Evolutionary conservation across 192 early-diverging fungal species (phyloP).

Genomic region (Podila horticola): DNA sequence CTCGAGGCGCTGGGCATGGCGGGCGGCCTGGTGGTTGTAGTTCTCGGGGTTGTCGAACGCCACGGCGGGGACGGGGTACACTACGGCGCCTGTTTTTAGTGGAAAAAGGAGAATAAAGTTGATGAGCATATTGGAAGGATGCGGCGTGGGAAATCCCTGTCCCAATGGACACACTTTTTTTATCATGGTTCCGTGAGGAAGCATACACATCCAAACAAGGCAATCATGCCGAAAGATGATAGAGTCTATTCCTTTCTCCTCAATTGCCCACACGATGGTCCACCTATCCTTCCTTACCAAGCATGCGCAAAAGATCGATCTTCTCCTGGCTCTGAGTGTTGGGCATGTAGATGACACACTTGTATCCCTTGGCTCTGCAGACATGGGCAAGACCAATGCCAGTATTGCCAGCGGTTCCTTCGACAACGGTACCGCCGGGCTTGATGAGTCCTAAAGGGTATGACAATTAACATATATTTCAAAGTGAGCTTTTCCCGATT

Average conservation of each 20-base stretch:
- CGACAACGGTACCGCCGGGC: slow-evolving; percentile 90
- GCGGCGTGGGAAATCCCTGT: not conserved
- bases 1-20: slow-evolving; percentile 78
- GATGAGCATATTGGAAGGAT: not conserved
- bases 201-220: slow-evolving; percentile 8
- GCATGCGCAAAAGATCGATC: slow-evolving; percentile 91
- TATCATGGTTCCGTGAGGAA: not conserved
- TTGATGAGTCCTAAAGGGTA: slow-evolving; percentile 71
- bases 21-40: slow-evolving; percentile 93
- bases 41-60: slow-evolving; percentile 92
- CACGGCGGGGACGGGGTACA: slow-evolving; percentile 92
- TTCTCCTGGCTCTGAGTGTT: slow-evolving; percentile 96
- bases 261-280: not conserved
- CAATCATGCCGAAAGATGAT: not conserved
- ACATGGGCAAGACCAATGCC: slow-evolving; percentile 97
- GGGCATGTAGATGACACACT: slow-evolving; percentile 98
- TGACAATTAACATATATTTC: too few relatives aligned
- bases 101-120: not conserved
- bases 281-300: slow-evolving; percentile 57
- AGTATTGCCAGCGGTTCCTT: slow-evolving; percentile 92
- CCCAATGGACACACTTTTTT: not conserved
- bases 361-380: slow-evolving; percentile 93
- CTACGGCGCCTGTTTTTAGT: slow-evolving; percentile 74
- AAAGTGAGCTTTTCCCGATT: too few relatives aligned
- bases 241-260: not conserved